These are phyloP conservation scores for Limnanthes douglasii DNA, from an alignment of 345 rosid genomes.

Conservation along the genomic window DNA sequence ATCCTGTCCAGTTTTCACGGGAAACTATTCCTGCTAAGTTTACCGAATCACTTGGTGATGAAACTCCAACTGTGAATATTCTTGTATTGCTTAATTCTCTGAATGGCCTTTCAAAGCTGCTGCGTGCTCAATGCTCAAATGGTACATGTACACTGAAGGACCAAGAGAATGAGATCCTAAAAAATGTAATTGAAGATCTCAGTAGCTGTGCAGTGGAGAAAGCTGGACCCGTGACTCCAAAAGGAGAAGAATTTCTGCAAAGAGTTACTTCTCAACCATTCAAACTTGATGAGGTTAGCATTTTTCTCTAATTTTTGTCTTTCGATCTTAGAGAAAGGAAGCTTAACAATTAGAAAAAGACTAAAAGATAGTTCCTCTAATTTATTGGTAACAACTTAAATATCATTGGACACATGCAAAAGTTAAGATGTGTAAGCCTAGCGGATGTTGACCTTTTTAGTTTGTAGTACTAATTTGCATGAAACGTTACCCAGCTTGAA, in stretches of 20 bases:
- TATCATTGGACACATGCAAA: too few species aligned
- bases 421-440: too few species aligned
- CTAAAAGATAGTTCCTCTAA: too few species aligned
- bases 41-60: slow-evolving; percentile 7
- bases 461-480: too few species aligned
- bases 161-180: slow-evolving; percentile 35
- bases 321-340: not conserved
- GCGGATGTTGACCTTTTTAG: too few species aligned
- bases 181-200: slow-evolving; percentile 44
- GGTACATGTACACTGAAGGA: slow-evolving; percentile 35
- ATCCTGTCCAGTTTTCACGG: too few species aligned
- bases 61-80: slow-evolving; percentile 24
- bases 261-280: slow-evolving; percentile 9
- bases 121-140: slow-evolving; percentile 40
- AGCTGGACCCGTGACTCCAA: slow-evolving; percentile 10
- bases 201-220: slow-evolving; percentile 29
- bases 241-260: slow-evolving; percentile 14
- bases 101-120: slow-evolving; percentile 61
- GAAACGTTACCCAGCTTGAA: too few species aligned
- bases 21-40: slow-evolving; percentile 13
- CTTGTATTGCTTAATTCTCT: slow-evolving; percentile 31
- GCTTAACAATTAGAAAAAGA: not conserved
- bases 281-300: slow-evolving; percentile 32
- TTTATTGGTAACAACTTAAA: too few species aligned
- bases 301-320: slow-evolving; percentile 1